These are phyloP conservation scores for Serendipita sp. DNA, from an alignment of 768 basidiomycete genomes.

Conservation along the genomic window DNA sequence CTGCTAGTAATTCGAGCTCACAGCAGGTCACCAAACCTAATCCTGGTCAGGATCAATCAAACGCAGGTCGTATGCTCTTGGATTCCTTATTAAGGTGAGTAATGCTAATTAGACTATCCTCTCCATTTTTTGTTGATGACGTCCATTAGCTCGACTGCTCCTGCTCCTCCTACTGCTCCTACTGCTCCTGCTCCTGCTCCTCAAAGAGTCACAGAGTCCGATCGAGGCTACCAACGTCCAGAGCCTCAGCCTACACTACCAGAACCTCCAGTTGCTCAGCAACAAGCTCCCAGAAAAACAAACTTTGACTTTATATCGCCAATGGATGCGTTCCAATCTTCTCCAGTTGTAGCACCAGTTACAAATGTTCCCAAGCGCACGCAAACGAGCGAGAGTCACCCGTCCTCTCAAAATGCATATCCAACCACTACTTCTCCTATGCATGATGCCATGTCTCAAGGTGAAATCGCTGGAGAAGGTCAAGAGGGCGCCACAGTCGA, in stretches of 20 bases:
- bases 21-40: neutral
- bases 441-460: constrained; percentile 12
- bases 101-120: neutral
- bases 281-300: constrained; percentile 44
- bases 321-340: constrained; percentile 57
- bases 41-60: constrained; percentile 4
- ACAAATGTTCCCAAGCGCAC: constrained; percentile 17
- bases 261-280: constrained; percentile 11
- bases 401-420: constrained; percentile 29
- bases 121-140: neutral
- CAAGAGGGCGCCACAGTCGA: constrained; percentile 12
- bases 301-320: constrained; percentile 78
- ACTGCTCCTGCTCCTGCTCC: constrained; percentile 5
- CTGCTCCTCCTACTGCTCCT: neutral
- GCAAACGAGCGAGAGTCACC: constrained; percentile 33
- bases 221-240: neutral
- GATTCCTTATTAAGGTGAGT: neutral
- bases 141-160: neutral
- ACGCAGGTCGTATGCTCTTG: constrained; percentile 5
- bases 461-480: constrained; percentile 13
- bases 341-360: constrained; percentile 15
- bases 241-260: neutral
- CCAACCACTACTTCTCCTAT: constrained; percentile 48
- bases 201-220: neutral
- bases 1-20: neutral